Evolutionary conservation across 176 grass and related monocot species (phyloP), one percentile per base, ranked within the genome.

Genomic region (Microstegium vimineum): DNA sequence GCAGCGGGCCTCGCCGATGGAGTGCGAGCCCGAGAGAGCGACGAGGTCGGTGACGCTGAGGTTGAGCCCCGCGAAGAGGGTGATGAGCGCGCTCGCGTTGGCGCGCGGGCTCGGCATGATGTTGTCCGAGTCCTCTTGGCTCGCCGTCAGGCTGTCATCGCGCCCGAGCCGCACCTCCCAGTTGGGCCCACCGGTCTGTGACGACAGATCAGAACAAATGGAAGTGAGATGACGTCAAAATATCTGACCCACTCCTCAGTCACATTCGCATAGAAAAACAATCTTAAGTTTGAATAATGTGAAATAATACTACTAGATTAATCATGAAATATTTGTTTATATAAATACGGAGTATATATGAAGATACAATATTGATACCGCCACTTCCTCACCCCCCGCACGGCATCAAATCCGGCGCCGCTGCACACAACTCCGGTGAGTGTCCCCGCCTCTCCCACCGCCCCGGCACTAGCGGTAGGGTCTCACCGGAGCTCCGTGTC

Each of bases 61-160:
- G 75, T 95, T 85, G 85, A 88, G 86, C 34, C 83, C 75, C 38
- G 66, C 60, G 81, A 99, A 99, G 85, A 99, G 89, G 34, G 27
- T 9, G 70, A 95, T 89, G 54, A 99, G 93, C 62, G 60, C 12
- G 36, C 63, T 90, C 5, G 93, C 89, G 73, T 94, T 99, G 78
- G 93, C 87, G 56, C 91, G 87, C 49, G 91, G 91, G 62, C 91
- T 99, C 3, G 93, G 96, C 96, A 99, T 94, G 84, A 95, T 92
- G 5, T 52, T 64, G 73, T 92, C 62, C 28, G 96, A 71, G 80
- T 95, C 93, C 66, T 95, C 87, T 47, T 94, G 89, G 82, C 90
- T 99, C 56, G 91, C 96, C 2, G 71, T 77, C 49, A 94, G 82
- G 80, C 96, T 94, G 80, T 99, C 96, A 15, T 89, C 82, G 17